Evolutionary conservation across 768 basidiomycete genomes (phyloP).

Genomic region (Calocybe gangraenosa): DNA sequence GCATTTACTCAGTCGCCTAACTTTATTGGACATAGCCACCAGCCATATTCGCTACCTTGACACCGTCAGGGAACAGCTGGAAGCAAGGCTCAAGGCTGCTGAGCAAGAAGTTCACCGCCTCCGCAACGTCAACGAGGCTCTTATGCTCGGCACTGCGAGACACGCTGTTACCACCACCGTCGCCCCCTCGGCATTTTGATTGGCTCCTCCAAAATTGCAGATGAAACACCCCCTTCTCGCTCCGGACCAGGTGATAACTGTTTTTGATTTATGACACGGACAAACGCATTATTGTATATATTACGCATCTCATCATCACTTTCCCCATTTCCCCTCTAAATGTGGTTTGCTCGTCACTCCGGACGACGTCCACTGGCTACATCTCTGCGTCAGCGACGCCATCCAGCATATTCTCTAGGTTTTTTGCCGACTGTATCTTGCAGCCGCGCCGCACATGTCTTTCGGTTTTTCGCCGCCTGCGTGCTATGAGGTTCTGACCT

Average conservation of each 20-base stretch:
- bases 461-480: conserved; percentile 17
- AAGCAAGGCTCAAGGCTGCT: conserved; percentile 71
- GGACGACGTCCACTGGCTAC: conserved; percentile 24
- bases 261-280: conserved; percentile 51
- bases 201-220: conserved; percentile 19
- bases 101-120: conserved; percentile 80
- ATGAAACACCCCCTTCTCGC: conserved; percentile 34
- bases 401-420: conserved; percentile 21
- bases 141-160: conserved; percentile 82
- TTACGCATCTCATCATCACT: conserved; percentile 36
- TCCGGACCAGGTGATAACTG: conserved; percentile 53
- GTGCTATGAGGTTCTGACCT: conserved; percentile 31
- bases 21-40: conserved; percentile 46
- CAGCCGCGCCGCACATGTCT: conserved; percentile 54
- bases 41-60: conserved; percentile 86
- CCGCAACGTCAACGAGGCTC: conserved; percentile 81
- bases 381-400: conserved; percentile 32
- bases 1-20: not conserved
- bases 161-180: conserved; percentile 35
- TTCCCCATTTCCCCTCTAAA: conserved; percentile 25
- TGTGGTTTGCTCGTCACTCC: conserved; percentile 21
- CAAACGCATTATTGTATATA: conserved; percentile 40
- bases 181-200: not conserved
- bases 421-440: conserved; percentile 33
- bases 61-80: conserved; percentile 69